These are phyloP conservation scores for Thymus quinquecostatus DNA, from an alignment of 257 asterid species.

Conservation along the genomic window DNA sequence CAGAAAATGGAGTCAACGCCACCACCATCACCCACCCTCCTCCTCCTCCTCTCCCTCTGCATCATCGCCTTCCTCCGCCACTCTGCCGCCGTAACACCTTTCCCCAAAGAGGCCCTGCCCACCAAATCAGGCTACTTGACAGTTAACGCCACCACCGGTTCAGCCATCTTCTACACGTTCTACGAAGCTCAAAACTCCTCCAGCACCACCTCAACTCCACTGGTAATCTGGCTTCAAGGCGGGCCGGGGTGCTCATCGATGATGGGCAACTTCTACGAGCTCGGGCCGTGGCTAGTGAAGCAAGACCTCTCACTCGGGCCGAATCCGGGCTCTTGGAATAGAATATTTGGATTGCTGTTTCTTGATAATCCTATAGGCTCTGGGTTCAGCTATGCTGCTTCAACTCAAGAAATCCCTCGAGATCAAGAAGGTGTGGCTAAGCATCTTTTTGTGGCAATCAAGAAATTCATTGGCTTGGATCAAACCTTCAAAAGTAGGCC, in stretches of 20 bases:
- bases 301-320: slow-evolving; percentile 38
- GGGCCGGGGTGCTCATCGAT: slow-evolving; percentile 92
- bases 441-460: slow-evolving; percentile 62
- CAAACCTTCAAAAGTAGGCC: slow-evolving; percentile 51
- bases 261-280: slow-evolving; percentile 73
- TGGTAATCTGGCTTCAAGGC: slow-evolving; percentile 85
- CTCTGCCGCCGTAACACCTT: slow-evolving; percentile 37
- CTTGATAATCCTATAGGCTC: slow-evolving; percentile 85
- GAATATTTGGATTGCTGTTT: slow-evolving; percentile 63
- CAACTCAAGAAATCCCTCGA: slow-evolving; percentile 65
- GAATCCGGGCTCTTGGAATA: slow-evolving; percentile 77
- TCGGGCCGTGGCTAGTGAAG: slow-evolving; percentile 74
- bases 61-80: slow-evolving; percentile 45
- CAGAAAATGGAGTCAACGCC: slow-evolving; percentile 31
- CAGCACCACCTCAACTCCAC: slow-evolving; percentile 46
- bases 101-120: slow-evolving; percentile 69
- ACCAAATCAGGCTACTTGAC: slow-evolving; percentile 74
- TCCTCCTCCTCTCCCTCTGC: slow-evolving; percentile 40
- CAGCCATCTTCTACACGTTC: slow-evolving; percentile 76
- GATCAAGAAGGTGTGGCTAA: slow-evolving; percentile 64
- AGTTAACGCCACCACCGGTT: slow-evolving; percentile 64
- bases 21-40: slow-evolving; percentile 17
- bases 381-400: slow-evolving; percentile 73
- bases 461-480: slow-evolving; percentile 51
- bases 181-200: slow-evolving; percentile 63